A percentile compares a stretch with the other conserved stretches of the same genome.
Evolutionary conservation across 73 alveolate genomes (phyloP).

Genomic region (Tetrahymena malaccensis): DNA sequence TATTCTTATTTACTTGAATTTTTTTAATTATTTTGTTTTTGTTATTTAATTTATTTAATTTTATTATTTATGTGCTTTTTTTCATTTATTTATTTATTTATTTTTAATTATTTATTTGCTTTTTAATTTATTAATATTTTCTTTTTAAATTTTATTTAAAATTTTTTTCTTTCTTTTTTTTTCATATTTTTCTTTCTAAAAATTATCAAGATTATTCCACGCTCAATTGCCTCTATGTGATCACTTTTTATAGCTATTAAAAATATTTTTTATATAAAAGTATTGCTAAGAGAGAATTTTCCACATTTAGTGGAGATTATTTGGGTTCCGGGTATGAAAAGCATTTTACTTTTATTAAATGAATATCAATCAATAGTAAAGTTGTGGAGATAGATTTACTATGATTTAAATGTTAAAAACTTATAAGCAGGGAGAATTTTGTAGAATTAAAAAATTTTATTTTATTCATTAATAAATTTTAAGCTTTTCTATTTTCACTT

Average conservation of each 20-base stretch:
- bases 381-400: background rate
- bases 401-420: background rate
- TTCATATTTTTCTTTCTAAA: background rate
- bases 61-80: background rate
- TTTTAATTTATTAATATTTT: no score
- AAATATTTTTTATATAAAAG: background rate
- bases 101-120: background rate
- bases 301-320: background rate
- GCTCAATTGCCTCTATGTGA: background rate
- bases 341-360: background rate
- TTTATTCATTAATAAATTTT: background rate
- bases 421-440: background rate
- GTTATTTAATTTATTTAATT: background rate
- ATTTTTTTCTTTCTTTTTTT: background rate
- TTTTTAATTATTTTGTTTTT: no score
- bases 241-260: background rate
- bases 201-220: background rate
- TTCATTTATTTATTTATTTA: background rate
- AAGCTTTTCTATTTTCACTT: background rate
- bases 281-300: background rate
- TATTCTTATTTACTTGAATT: no score
- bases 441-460: background rate
- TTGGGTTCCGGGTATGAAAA: background rate
- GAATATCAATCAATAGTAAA: background rate
- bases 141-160: no score